Evolutionary conservation across 2,329 filamentous ascomycete genomes (phyloP).

Genomic region (Diaporthe vexans): DNA sequence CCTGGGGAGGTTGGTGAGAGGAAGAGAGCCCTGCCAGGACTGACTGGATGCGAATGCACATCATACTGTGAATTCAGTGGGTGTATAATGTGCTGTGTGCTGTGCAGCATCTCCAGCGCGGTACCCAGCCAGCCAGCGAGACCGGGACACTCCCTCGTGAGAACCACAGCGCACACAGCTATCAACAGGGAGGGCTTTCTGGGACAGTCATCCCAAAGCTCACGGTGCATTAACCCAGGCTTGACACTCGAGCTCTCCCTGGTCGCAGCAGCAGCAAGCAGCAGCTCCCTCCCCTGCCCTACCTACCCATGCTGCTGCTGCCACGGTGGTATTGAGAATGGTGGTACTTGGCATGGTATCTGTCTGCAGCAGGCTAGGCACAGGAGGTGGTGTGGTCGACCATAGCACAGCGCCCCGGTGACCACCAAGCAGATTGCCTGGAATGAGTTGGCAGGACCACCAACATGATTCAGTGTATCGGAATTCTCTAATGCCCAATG

Average conservation of each 20-base stretch:
- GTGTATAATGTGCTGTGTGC: too few species aligned
- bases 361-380: slow-evolving; percentile 30
- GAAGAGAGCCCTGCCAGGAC: background rate
- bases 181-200: background rate
- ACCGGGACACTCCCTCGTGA: background rate
- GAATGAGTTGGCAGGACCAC: slow-evolving; percentile 33
- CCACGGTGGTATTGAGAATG: slow-evolving; percentile 2
- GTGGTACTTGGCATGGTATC: slow-evolving; percentile 21
- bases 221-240: slow-evolving; percentile 4
- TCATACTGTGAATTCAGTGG: too few species aligned
- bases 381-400: slow-evolving; percentile 35
- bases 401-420: slow-evolving; percentile 20
- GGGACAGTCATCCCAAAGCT: background rate
- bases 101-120: too few species aligned
- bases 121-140: too few species aligned
- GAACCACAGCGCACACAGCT: background rate
- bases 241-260: background rate
- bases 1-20: background rate
- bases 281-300: slow-evolving; percentile 19
- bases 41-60: background rate
- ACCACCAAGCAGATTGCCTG: slow-evolving; percentile 28
- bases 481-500: slow-evolving; percentile 10
- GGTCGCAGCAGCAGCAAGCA: background rate
- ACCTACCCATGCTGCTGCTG: background rate
- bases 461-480: slow-evolving; percentile 34